Conservation (phyloP, 345 rosid genomes). For the Theobroma cacao region DNA sequence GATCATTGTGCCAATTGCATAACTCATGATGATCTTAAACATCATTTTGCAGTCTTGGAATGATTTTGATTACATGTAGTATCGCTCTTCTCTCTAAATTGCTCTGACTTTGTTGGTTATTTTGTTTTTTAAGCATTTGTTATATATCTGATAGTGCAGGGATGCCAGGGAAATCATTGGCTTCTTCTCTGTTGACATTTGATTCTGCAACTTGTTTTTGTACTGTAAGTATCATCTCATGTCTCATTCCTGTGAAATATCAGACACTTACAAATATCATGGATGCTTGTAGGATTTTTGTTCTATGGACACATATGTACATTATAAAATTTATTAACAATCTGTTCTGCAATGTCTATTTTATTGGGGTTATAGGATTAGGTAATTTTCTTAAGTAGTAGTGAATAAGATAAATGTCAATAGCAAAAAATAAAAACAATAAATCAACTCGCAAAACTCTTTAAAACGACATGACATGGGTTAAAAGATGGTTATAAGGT, state of each 20-base stretch:
- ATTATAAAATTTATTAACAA: background rate
- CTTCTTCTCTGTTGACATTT: constrained; percentile 50
- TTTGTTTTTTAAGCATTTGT: background rate
- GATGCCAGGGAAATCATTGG: constrained; percentile 58
- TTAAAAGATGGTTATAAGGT: background rate
- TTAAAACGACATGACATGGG: background rate
- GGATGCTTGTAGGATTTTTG: background rate
- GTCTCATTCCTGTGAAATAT: background rate
- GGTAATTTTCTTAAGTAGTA: background rate
- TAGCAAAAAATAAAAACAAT: background rate
- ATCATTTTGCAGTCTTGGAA: background rate
- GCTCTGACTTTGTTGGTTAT: background rate
- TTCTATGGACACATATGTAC: background rate
- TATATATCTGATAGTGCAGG: constrained; percentile 28
- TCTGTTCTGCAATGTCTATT: background rate
- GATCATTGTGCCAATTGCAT: background rate
- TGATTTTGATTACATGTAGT: background rate
- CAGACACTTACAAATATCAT: background rate
- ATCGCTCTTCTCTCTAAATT: background rate
- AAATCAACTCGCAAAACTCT: background rate
- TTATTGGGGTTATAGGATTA: background rate
- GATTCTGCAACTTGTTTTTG: constrained; percentile 22
- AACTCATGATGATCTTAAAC: background rate
- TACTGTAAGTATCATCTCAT: constrained; percentile 30
- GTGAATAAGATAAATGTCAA: background rate